phyloP scores from a whole-genome alignment of 495 filamentous ascomycete genomes.

The Annulohypoxylon stygium region DNA sequence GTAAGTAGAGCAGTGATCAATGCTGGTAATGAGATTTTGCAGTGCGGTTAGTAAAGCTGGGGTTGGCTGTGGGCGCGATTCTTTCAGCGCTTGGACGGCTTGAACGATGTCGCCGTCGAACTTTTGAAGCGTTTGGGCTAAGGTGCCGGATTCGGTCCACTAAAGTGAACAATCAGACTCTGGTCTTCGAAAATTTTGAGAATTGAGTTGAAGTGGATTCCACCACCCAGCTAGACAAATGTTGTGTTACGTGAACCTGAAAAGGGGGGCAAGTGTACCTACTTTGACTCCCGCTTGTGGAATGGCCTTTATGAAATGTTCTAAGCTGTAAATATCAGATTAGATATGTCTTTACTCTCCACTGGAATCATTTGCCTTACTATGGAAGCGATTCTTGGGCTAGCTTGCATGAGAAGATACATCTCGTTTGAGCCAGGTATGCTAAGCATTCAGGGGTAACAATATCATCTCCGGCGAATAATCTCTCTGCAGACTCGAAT shows the following conservation, averaged over 20 bases:
- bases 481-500: conserved; percentile 13
- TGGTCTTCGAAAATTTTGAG: no score
- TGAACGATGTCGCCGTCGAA: conserved; percentile 61
- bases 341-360: neutral
- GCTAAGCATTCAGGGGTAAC: conserved; percentile 21
- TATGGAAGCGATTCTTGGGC: conserved; percentile 44
- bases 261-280: neutral
- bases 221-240: neutral
- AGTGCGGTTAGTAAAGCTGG: conserved; percentile 20
- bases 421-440: conserved; percentile 43
- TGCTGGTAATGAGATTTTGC: conserved; percentile 11
- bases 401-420: conserved; percentile 45
- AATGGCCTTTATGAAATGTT: conserved; percentile 35
- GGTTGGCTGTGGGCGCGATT: conserved; percentile 34
- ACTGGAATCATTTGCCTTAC: conserved; percentile 7
- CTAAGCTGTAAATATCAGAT: conserved; percentile 28
- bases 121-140: conserved; percentile 49
- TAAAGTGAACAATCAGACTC: neutral
- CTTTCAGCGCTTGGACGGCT: conserved; percentile 59
- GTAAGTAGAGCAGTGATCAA: conserved; percentile 27
- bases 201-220: neutral
- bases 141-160: conserved; percentile 54
- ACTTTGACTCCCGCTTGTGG: conserved; percentile 15
- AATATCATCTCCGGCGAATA: conserved; percentile 33
- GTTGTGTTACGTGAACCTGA: neutral